Evolutionary conservation across 306 rosid species (phyloP).

Genomic region (Trifolium fragiferum): DNA sequence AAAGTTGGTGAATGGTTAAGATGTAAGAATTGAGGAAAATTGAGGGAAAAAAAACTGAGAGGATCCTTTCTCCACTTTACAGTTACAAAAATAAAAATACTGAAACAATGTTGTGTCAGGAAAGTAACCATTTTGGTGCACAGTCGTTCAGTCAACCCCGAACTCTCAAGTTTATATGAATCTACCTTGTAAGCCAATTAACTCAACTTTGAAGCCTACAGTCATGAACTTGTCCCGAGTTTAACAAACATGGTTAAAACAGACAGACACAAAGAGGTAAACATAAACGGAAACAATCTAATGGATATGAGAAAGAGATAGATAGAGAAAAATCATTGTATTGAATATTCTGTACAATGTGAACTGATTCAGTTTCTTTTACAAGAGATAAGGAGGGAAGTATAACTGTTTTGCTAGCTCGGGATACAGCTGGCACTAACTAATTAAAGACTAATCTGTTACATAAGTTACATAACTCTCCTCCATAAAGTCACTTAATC

Average conservation of each 20-base stretch:
- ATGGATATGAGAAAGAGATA: neutral
- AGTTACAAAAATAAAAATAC: neutral
- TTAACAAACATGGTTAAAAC: constrained; percentile 8
- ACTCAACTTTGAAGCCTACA: neutral
- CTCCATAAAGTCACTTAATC: no score
- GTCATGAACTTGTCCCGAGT: neutral
- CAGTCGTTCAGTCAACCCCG: neutral
- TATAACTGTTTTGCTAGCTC: neutral
- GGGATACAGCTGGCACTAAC: neutral
- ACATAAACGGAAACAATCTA: neutral
- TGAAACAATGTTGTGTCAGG: neutral
- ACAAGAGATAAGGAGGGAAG: neutral
- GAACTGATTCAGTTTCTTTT: neutral
- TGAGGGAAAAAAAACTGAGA: no score
- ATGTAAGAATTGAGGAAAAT: no score
- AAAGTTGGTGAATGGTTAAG: no score
- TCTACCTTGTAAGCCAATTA: neutral
- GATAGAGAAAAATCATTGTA: neutral
- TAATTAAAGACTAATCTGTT: neutral
- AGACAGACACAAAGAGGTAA: neutral
- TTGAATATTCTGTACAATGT: neutral
- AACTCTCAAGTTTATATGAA: neutral
- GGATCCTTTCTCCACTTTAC: no score
- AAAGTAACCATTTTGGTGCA: neutral
- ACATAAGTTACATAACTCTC: neutral